Percentiles rank a stretch among this genome's conserved stretches.
These are phyloP conservation scores for Podaxis sp. DNA, from an alignment of 768 basidiomycete species.

Conservation along the genomic window DNA sequence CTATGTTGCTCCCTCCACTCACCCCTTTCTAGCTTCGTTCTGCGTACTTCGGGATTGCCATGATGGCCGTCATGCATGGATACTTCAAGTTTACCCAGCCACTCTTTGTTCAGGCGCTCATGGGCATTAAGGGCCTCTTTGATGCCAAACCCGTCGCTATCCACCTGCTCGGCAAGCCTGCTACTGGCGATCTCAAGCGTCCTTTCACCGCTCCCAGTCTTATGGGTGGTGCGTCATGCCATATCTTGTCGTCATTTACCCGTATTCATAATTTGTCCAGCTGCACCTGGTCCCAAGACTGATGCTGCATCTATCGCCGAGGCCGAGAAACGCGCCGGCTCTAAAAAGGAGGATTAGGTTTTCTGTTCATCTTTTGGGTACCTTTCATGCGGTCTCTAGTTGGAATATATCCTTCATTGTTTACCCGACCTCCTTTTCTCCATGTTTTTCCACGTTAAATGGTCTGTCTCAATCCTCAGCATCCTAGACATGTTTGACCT, in stretches of 20 bases:
- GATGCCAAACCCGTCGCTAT: constrained; percentile 85
- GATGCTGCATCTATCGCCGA: constrained; percentile 85
- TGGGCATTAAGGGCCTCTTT: constrained; percentile 90
- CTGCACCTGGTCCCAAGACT: constrained; percentile 71
- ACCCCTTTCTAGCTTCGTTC: constrained; percentile 49
- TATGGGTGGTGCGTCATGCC: constrained; percentile 14
- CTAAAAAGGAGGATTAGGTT: constrained; percentile 72
- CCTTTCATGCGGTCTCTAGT: neutral
- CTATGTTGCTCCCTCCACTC: neutral
- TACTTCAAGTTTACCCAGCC: constrained; percentile 97
- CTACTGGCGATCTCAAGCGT: constrained; percentile 73
- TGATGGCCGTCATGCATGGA: constrained; percentile 91
- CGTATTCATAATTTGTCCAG: constrained; percentile 22
- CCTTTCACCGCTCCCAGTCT: constrained; percentile 16
- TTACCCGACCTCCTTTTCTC: neutral
- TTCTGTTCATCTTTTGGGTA: neutral
- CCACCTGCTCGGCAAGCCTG: constrained; percentile 74
- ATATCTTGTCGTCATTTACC: neutral
- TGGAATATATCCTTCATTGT: constrained; percentile 10
- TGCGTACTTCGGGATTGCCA: constrained; percentile 73
- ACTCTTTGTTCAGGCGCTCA: constrained; percentile 91
- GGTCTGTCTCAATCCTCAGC: too few species aligned
- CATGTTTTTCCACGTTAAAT: too few species aligned
- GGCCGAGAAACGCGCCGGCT: constrained; percentile 79
- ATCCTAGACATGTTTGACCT: too few species aligned